Evolutionary conservation across 352 stramenopile species (phyloP).

Genomic region (Albugo laibachii): DNA sequence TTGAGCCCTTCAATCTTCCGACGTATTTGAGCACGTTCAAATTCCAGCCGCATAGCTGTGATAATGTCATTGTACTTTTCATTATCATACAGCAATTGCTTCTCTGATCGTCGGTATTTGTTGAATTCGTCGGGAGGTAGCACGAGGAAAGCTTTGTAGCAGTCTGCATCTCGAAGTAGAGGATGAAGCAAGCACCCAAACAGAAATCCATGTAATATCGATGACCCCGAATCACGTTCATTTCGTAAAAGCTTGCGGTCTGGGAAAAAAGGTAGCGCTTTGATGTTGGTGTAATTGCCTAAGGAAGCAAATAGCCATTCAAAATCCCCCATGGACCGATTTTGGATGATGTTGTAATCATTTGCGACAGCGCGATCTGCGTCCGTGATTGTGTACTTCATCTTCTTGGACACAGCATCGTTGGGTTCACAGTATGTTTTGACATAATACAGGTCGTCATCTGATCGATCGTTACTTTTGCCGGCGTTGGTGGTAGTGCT

Average conservation of each 20-base stretch:
- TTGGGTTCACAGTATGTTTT: slow-evolving; percentile 71
- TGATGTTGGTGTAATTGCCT: slow-evolving; percentile 55
- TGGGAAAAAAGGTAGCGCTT: slow-evolving; percentile 60
- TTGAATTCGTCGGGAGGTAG: slow-evolving; percentile 43
- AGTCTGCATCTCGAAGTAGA: slow-evolving; percentile 55
- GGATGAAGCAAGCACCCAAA: slow-evolving; percentile 67
- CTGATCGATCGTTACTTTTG: neutral
- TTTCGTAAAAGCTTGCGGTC: slow-evolving; percentile 30
- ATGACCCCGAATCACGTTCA: slow-evolving; percentile 29
- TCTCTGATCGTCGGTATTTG: slow-evolving; percentile 43
- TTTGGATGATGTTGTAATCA: slow-evolving; percentile 56
- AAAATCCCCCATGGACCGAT: slow-evolving; percentile 52
- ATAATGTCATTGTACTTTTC: slow-evolving; percentile 62
- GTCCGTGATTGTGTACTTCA: slow-evolving; percentile 30
- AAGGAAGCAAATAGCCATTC: slow-evolving; percentile 63
- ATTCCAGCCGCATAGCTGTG: slow-evolving; percentile 54
- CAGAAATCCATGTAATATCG: slow-evolving; percentile 50
- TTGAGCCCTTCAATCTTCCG: slow-evolving; percentile 56
- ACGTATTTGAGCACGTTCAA: slow-evolving; percentile 73
- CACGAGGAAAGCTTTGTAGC: slow-evolving; percentile 62
- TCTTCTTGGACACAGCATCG: slow-evolving; percentile 24
- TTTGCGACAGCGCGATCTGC: slow-evolving; percentile 45
- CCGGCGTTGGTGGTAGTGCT: slow-evolving; percentile 6
- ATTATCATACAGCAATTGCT: slow-evolving; percentile 55
- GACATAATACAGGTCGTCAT: slow-evolving; percentile 52